Percentiles rank a stretch among this genome's conserved stretches.
Evolutionary conservation across 2,329 filamentous ascomycete species (phyloP).

Genomic region (Thermoascus crustaceus): DNA sequence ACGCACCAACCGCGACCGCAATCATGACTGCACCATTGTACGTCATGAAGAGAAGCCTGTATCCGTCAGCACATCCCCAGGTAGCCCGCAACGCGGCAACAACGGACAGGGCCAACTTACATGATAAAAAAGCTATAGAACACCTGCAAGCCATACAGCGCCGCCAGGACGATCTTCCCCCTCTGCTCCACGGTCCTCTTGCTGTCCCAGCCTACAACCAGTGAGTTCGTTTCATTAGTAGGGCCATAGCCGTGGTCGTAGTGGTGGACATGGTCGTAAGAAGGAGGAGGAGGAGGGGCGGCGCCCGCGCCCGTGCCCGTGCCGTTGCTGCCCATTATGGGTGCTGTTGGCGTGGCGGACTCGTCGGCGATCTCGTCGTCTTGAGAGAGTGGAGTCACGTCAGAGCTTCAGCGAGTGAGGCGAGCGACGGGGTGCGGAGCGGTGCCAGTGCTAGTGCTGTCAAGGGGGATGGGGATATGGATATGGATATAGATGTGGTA

Average conservation of each 20-base stretch:
- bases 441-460: too few species aligned
- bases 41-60: slow-evolving; percentile 99
- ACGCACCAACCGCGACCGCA: slow-evolving; percentile 78
- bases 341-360: too few species aligned
- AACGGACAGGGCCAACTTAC: slow-evolving; percentile 50
- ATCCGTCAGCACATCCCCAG: not conserved
- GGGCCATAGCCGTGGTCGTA: too few species aligned
- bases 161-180: slow-evolving; percentile 69
- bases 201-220: slow-evolving; percentile 64
- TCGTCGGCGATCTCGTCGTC: slow-evolving; percentile 28
- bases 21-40: slow-evolving; percentile 99
- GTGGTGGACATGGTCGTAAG: slow-evolving; percentile 8
- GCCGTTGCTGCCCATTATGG: too few species aligned
- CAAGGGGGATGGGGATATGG: too few species aligned
- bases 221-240: slow-evolving; percentile 53
- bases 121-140: slow-evolving; percentile 99
- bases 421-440: not conserved
- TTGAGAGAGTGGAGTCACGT: slow-evolving; percentile 22
- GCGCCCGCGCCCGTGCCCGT: slow-evolving; percentile 14
- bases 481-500: too few species aligned
- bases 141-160: slow-evolving; percentile 83
- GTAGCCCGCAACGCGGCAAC: not conserved
- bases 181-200: slow-evolving; percentile 54
- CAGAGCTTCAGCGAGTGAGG: slow-evolving; percentile 11
- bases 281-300: slow-evolving; percentile 9